Percentiles rank a stretch among this genome's conserved stretches.
Conservation (phyloP, 805 yeast species). For the Metschnikowia lunata region DNA sequence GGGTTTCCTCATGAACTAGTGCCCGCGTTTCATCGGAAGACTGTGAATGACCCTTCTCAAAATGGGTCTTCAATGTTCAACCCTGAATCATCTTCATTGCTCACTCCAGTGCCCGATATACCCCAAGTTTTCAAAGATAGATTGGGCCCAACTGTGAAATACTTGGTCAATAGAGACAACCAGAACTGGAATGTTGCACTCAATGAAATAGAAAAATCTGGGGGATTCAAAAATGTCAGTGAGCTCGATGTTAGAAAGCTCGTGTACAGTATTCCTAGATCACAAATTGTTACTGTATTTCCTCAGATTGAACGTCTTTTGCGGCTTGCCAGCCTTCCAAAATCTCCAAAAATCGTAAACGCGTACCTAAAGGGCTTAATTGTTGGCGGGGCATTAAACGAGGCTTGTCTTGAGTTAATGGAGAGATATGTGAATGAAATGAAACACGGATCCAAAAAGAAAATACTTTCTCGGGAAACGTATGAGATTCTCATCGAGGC, state of each 20-base stretch:
- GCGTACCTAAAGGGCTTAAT: slow-evolving; percentile 35
- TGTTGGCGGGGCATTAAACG: slow-evolving; percentile 18
- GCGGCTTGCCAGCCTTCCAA: slow-evolving; percentile 26
- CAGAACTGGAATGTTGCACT: slow-evolving; percentile 49
- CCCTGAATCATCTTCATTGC: slow-evolving; percentile 12
- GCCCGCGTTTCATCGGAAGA: too few species aligned
- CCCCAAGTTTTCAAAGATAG: slow-evolving; percentile 35
- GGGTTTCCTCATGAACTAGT: too few species aligned
- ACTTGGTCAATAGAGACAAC: slow-evolving; percentile 33
- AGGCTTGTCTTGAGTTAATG: slow-evolving; percentile 22
- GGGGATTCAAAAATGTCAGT: slow-evolving; percentile 33
- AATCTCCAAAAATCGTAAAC: slow-evolving; percentile 32
- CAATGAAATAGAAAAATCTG: slow-evolving; percentile 29
- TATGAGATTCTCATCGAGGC: slow-evolving; percentile 44
- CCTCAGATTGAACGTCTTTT: slow-evolving; percentile 25
- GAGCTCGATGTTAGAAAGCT: slow-evolving; percentile 33
- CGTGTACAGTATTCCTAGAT: slow-evolving; percentile 39
- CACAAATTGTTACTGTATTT: slow-evolving; percentile 30
- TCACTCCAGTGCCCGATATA: slow-evolving; percentile 21
- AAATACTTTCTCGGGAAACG: slow-evolving; percentile 34
- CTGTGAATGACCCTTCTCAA: too few species aligned
- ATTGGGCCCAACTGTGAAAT: slow-evolving; percentile 38
- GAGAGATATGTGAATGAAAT: slow-evolving; percentile 31
- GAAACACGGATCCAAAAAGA: slow-evolving; percentile 16
- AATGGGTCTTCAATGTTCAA: not conserved